Evolutionary conservation across 2,329 filamentous ascomycete species (phyloP).

Genomic region (Zopfia rhizophila): DNA sequence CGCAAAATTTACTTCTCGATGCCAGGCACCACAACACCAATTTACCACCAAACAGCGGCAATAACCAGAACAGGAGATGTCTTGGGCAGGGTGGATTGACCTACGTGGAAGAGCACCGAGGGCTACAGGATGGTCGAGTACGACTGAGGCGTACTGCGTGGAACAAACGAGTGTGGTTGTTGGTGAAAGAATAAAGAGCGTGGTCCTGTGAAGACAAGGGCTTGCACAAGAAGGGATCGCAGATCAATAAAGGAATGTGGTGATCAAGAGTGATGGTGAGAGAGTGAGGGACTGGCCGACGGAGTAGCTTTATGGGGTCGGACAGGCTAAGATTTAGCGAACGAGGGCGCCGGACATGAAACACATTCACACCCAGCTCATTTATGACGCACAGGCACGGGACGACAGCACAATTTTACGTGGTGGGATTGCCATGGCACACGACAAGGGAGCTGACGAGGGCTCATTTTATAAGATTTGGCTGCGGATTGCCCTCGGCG

Average conservation of each 20-base stretch:
- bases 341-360: conserved; percentile 8
- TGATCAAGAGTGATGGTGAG: conserved; percentile 24
- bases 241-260: conserved; percentile 39
- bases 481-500: too few relatives aligned
- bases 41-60: conserved; percentile 17
- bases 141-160: conserved; percentile 26
- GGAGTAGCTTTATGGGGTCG: conserved; percentile 11
- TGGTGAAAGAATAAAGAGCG: conserved; percentile 36
- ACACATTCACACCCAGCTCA: conserved; percentile 8
- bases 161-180: conserved; percentile 32
- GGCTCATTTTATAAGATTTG: too few relatives aligned
- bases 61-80: background rate
- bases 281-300: conserved; percentile 14
- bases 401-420: conserved; percentile 10
- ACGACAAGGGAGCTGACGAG: too few relatives aligned
- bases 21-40: conserved; percentile 7
- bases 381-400: conserved; percentile 14
- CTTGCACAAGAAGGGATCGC: conserved; percentile 29
- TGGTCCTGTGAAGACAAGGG: conserved; percentile 35
- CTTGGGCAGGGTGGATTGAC: conserved; percentile 11
- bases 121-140: conserved; percentile 13
- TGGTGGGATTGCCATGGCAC: too few relatives aligned
- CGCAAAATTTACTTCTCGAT: background rate
- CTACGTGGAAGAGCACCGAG: conserved; percentile 22
- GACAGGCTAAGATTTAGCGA: conserved; percentile 15